These are phyloP conservation scores for Linnemannia elongata DNA, from an alignment of 192 early-diverging fungal species.

Conservation along the genomic window DNA sequence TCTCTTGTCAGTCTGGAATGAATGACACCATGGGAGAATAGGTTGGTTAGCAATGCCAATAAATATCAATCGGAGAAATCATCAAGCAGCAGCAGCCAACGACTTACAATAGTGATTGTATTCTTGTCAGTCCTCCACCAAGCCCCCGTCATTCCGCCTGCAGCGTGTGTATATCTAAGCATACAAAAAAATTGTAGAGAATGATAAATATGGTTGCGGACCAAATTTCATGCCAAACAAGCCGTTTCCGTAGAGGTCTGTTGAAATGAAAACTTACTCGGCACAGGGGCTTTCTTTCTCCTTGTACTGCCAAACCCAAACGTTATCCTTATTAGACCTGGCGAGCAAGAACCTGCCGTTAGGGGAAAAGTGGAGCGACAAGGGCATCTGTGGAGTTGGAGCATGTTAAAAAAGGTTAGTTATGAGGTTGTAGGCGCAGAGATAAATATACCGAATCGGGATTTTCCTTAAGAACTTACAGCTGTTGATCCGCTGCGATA, in stretches of 20 bases:
- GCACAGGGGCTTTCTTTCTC: conserved; percentile 59
- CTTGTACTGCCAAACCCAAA: conserved; percentile 78
- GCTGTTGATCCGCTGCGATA: conserved; percentile 26
- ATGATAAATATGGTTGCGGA: conserved; percentile 1
- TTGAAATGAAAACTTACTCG: conserved; percentile 6
- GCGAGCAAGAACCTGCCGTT: conserved; percentile 75
- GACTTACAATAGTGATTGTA: not conserved
- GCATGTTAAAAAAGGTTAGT: not conserved
- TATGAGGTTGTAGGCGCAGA: not conserved
- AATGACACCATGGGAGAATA: not conserved
- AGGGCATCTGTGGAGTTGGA: conserved; percentile 9
- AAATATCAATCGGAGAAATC: not conserved
- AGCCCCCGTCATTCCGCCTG: not conserved
- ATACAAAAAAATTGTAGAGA: not conserved
- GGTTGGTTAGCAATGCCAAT: not conserved
- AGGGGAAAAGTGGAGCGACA: conserved; percentile 71
- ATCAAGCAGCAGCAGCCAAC: not conserved
- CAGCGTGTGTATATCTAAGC: not conserved
- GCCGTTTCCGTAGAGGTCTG: too few species aligned
- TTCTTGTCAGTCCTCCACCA: not conserved
- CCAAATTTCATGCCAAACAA: not conserved
- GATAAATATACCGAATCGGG: too few species aligned
- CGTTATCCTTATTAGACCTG: conserved; percentile 53
- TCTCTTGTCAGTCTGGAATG: conserved; percentile 58
- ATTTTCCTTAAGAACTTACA: conserved; percentile 5